Percentiles rank a stretch among this genome's conserved stretches.
These are phyloP conservation scores for Musa beccarii DNA, from an alignment of 176 grass and related monocot species.

Conservation along the genomic window DNA sequence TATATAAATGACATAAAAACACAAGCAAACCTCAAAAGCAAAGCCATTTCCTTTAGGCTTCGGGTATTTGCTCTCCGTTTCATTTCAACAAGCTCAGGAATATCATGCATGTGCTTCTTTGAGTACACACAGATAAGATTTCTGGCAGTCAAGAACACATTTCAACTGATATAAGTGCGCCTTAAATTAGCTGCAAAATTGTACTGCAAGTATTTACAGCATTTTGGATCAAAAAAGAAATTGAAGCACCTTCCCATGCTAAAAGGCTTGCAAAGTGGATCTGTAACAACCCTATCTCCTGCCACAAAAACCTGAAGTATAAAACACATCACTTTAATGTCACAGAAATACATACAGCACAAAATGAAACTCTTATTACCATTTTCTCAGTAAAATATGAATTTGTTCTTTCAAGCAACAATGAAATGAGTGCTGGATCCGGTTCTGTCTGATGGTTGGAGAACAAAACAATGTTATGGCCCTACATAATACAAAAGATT, in stretches of 20 bases:
- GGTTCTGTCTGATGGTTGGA: constrained; percentile 97
- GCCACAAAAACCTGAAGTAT: constrained; percentile 78
- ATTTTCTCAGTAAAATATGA: constrained; percentile 73
- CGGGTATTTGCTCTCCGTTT: constrained; percentile 90
- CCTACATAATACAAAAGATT: constrained; percentile 28
- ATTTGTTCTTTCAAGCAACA: constrained; percentile 72
- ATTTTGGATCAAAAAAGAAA: neutral
- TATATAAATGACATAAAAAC: neutral
- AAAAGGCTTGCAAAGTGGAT: constrained; percentile 97
- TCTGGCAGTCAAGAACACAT: constrained; percentile 29
- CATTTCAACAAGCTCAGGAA: constrained; percentile 78
- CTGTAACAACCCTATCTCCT: constrained; percentile 84
- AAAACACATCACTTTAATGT: constrained; percentile 10
- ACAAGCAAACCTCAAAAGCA: constrained; percentile 67
- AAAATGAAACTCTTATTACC: constrained; percentile 32
- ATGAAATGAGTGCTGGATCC: constrained; percentile 85
- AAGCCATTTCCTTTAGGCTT: constrained; percentile 99
- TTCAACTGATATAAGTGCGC: neutral
- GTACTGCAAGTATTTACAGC: neutral
- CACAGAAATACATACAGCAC: constrained; percentile 26
- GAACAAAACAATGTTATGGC: constrained; percentile 97
- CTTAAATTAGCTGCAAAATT: neutral
- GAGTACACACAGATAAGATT: constrained; percentile 94
- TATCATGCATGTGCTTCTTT: constrained; percentile 98
- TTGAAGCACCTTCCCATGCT: constrained; percentile 88